Evolutionary conservation across 352 stramenopile species (phyloP).

Genomic region (Phytophthora pinifolia): DNA sequence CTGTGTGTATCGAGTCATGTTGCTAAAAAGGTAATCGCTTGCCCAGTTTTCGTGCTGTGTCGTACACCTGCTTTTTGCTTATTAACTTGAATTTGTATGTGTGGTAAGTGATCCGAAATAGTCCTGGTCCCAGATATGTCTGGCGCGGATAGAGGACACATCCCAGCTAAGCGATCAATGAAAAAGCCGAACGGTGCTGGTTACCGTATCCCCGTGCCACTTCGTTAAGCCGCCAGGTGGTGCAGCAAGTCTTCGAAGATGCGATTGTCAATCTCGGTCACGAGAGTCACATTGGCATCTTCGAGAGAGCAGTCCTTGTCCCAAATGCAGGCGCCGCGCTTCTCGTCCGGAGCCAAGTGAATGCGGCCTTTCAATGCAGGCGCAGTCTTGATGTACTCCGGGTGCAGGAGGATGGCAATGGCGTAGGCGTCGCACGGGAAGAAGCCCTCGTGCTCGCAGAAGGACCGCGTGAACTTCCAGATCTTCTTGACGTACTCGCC

Average conservation of each 20-base stretch:
- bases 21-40: too few relatives aligned
- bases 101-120: too few relatives aligned
- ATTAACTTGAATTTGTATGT: too few relatives aligned
- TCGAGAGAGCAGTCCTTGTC: slow-evolving; percentile 29
- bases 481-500: slow-evolving; percentile 58
- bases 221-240: slow-evolving; percentile 33
- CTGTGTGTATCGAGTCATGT: too few relatives aligned
- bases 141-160: too few relatives aligned
- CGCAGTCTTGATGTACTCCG: slow-evolving; percentile 52
- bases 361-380: slow-evolving; percentile 48
- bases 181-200: neutral
- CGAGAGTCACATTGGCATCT: slow-evolving; percentile 62
- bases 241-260: slow-evolving; percentile 66
- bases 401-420: slow-evolving; percentile 59
- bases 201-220: neutral
- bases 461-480: slow-evolving; percentile 62
- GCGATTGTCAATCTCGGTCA: slow-evolving; percentile 60
- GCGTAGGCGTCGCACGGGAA: slow-evolving; percentile 77
- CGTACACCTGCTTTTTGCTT: too few relatives aligned
- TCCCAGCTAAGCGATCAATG: too few relatives aligned
- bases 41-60: too few relatives aligned
- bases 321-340: slow-evolving; percentile 58
- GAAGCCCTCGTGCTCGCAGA: slow-evolving; percentile 47
- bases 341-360: slow-evolving; percentile 53
- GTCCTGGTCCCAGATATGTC: too few relatives aligned